Conservation (phyloP, 1,284 basidiomycete genomes). For the Meira nashicola region DNA sequence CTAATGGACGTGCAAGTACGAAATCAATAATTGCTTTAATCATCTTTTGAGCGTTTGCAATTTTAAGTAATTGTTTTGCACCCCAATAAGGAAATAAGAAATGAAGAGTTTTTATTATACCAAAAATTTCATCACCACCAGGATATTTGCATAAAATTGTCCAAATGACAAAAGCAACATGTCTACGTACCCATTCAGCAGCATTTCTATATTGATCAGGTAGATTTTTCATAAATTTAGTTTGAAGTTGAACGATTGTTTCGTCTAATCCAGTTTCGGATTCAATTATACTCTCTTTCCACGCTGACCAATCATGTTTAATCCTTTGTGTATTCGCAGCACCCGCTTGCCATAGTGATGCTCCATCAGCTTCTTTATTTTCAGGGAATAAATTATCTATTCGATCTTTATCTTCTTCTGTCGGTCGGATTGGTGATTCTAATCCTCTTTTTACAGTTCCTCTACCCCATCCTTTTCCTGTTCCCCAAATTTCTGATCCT, state of each 20-base stretch:
- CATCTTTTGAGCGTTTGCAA: conserved; percentile 48
- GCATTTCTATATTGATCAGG: conserved; percentile 8
- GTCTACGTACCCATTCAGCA: conserved; percentile 8
- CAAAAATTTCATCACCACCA: conserved; percentile 7
- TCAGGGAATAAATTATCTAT: conserved; percentile 11
- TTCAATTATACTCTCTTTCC: conserved; percentile 19
- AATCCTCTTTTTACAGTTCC: conserved; percentile 48
- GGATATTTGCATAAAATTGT: conserved; percentile 5
- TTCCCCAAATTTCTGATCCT: conserved; percentile 47
- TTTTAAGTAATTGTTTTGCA: conserved; percentile 47
- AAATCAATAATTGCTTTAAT: conserved; percentile 44
- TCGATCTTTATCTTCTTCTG: not conserved
- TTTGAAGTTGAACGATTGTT: conserved; percentile 11
- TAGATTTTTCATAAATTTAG: conserved; percentile 12
- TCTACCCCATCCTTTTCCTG: conserved; percentile 51
- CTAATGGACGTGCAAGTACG: conserved; percentile 32
- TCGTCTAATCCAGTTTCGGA: conserved; percentile 16
- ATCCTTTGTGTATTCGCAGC: conserved; percentile 6
- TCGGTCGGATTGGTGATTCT: conserved; percentile 12
- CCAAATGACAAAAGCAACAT: conserved; percentile 12
- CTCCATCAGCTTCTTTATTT: not conserved
- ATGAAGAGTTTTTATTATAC: conserved; percentile 18
- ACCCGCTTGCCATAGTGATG: conserved; percentile 1
- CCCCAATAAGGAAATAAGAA: conserved; percentile 51
- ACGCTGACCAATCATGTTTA: conserved; percentile 13